A percentile compares a stretch with the other conserved stretches of the same genome.
Evolutionary conservation across 768 basidiomycete species (phyloP).

Genomic region (Amanita exitialis): DNA sequence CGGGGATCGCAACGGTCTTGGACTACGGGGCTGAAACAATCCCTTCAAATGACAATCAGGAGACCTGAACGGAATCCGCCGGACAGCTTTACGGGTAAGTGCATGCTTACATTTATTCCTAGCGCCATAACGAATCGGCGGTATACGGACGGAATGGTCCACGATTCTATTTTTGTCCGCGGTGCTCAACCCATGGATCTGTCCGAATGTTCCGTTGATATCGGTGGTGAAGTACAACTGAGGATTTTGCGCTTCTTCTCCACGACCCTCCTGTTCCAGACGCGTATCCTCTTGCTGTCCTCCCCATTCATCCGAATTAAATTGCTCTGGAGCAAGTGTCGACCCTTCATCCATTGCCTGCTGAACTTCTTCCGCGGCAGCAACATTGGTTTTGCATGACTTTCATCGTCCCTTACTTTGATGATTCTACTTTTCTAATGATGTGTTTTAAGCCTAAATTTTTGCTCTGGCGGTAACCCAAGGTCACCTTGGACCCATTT

Average conservation of each 20-base stretch:
- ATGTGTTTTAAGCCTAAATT: too few relatives aligned
- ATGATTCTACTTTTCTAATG: too few relatives aligned
- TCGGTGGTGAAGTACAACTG: background rate
- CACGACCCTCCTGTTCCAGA: background rate
- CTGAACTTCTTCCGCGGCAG: slow-evolving; percentile 12
- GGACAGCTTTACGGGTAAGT: too few relatives aligned
- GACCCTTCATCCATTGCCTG: slow-evolving; percentile 12
- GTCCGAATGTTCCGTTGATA: background rate
- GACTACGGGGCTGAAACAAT: too few relatives aligned
- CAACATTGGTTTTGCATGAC: slow-evolving; percentile 8
- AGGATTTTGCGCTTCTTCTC: background rate
- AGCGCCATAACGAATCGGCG: background rate
- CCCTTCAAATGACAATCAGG: too few relatives aligned
- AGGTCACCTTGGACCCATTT: too few relatives aligned
- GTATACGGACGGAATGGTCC: background rate
- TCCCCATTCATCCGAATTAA: background rate
- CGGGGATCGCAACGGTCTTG: too few relatives aligned
- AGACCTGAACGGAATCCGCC: too few relatives aligned
- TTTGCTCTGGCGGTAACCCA: too few relatives aligned
- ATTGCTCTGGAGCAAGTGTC: background rate
- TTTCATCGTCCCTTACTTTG: slow-evolving; percentile 35
- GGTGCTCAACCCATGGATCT: slow-evolving; percentile 1
- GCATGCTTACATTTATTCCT: too few relatives aligned
- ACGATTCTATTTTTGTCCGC: background rate
- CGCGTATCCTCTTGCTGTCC: background rate